Percentiles rank a stretch among this genome's conserved stretches.
These are phyloP conservation scores for Penicillium hordei DNA, from an alignment of 2,329 filamentous ascomycete species.

Conservation along the genomic window DNA sequence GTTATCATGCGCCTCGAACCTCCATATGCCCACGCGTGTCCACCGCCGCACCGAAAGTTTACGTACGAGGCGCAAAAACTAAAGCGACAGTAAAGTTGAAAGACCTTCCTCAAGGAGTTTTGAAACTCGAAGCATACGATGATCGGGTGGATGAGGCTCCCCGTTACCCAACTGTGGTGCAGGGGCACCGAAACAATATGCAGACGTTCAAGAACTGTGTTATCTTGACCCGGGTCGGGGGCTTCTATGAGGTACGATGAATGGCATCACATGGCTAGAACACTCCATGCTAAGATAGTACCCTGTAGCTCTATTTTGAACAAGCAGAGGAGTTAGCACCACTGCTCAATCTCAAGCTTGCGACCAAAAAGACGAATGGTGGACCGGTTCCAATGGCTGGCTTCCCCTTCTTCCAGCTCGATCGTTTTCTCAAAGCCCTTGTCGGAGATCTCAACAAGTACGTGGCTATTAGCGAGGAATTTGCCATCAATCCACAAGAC, in stretches of 20 bases:
- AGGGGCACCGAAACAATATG: conserved; percentile 87
- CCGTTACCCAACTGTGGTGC: conserved; percentile 81
- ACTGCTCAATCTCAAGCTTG: conserved; percentile 82
- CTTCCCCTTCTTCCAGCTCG: conserved; percentile 89
- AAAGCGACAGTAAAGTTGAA: conserved; percentile 43
- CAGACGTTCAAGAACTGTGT: conserved; percentile 87
- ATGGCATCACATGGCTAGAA: background rate
- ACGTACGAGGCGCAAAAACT: conserved; percentile 36
- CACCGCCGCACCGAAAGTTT: conserved; percentile 11
- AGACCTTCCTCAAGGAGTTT: conserved; percentile 57
- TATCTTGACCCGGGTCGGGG: conserved; percentile 83
- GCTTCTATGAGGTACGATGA: conserved; percentile 76
- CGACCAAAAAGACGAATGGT: conserved; percentile 73
- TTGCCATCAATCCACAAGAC: conserved; percentile 68
- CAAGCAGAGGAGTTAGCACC: conserved; percentile 89
- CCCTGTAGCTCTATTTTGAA: conserved; percentile 76
- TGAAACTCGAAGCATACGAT: conserved; percentile 47
- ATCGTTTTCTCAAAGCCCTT: conserved; percentile 86
- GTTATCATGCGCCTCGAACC: conserved; percentile 31
- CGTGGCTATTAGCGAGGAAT: conserved; percentile 93
- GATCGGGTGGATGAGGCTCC: conserved; percentile 50
- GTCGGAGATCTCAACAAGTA: conserved; percentile 88
- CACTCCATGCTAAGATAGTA: conserved; percentile 7
- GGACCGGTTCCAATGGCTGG: conserved; percentile 88
- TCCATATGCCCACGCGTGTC: conserved; percentile 19